Percentiles rank a stretch among this genome's conserved stretches.
phyloP scores from a whole-genome alignment of 2,329 filamentous ascomycete genomes.

The Sclerotinia trifoliorum region DNA sequence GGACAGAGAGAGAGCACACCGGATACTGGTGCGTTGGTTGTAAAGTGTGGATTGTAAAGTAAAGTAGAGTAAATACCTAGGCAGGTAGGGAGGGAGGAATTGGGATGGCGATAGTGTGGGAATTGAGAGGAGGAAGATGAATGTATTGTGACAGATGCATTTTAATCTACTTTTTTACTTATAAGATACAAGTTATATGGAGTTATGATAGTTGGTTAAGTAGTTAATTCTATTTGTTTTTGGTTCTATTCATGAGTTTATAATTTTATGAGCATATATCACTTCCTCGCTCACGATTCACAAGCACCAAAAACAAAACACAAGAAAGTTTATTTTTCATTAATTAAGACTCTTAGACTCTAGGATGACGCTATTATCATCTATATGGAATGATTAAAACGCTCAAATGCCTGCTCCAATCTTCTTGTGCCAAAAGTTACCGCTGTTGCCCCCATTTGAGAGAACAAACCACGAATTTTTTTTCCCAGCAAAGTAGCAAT shows the following conservation, averaged over 20 bases:
- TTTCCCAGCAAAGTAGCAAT: conserved; percentile 22
- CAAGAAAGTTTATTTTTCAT: conserved; percentile 16
- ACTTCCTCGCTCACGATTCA: background rate
- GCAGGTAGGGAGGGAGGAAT: no score
- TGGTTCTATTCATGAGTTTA: background rate
- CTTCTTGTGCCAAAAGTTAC: conserved; percentile 19
- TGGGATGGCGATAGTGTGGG: no score
- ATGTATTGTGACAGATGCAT: background rate
- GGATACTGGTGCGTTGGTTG: no score
- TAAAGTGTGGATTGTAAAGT: no score
- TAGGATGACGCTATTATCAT: conserved; percentile 19
- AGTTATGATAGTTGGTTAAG: background rate
- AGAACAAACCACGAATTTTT: background rate
- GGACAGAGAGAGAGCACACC: no score
- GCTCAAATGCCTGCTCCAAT: conserved; percentile 22
- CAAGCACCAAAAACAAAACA: background rate
- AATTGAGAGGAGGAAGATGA: no score
- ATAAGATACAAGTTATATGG: background rate
- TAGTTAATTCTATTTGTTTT: background rate
- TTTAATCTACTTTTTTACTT: background rate
- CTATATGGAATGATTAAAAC: conserved; percentile 22
- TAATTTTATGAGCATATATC: background rate
- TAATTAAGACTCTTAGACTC: conserved; percentile 21
- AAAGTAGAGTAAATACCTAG: no score
- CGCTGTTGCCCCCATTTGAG: background rate